Base-by-base conservation (phyloP, 306 rosid genomes). In the Benincasa hispida region DNA sequence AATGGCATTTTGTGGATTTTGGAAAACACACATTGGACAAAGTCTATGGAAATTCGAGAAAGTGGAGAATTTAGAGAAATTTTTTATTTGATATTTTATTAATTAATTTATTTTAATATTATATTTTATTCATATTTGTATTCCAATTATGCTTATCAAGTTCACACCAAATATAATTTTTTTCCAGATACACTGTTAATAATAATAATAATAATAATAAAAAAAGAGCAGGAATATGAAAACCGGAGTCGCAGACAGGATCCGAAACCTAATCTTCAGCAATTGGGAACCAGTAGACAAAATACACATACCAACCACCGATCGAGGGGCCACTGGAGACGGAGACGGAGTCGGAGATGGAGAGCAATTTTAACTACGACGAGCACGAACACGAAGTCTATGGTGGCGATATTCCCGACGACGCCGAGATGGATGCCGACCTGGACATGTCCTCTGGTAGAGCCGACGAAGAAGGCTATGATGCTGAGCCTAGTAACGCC, bases 331-430 rank as follows among this genome's bases (percentile, higher is more conserved):
- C 58, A 41, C 73, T 53, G 34, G 34, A 72, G 57, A 21, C 28
- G 57, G 57, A 48, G 6, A 12, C 63, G 66, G 79, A 68, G 75
- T 19, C 56, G 75, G 79, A 50, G 28, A 87, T 85, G 88, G 93
- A 85, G 30, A 75, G 63, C 28, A 27, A 48, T 37, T 61, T 6
- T 12, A 63, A 32, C 67, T 73, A 77, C 48, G 84, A 82, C 19
- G 85, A 80, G 75, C 88, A 78, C 22, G 93, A 89, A 81, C 93
- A 89, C 81, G 93, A 87, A 81, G 91, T 89, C 57, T 89, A 86
- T 73, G 94, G 90, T 70, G 94, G 84, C 41, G 94, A 89, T 78
- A 89, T 89, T 56, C 91, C 89, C 78, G 88, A 83, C 80, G 94
- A 89, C 60, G 91, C 74, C 19, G 91, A 89, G 73, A 83, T 86